phyloP scores from a whole-genome alignment of 352 stramenopile genomes.

The Halophytophthora polymorphica region DNA sequence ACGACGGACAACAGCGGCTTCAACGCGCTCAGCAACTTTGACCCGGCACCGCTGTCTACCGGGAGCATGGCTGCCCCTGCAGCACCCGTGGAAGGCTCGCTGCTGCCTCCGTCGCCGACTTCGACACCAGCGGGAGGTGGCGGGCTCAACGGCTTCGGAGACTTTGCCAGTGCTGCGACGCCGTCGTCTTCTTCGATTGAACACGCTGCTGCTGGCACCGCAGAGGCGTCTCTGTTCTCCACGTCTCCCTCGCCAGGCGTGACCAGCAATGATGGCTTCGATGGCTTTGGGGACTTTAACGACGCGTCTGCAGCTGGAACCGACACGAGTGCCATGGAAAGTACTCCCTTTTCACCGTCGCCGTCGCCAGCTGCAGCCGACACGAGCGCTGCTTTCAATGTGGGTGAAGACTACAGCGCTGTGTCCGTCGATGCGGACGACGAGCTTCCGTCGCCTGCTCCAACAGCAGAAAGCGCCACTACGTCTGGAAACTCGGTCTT shows the following conservation, averaged over 20 bases:
- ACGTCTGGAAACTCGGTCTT: slow-evolving; percentile 14
- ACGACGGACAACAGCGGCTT: slow-evolving; percentile 31
- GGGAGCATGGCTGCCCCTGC: slow-evolving; percentile 15
- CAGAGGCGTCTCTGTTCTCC: background rate
- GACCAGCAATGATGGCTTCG: slow-evolving; percentile 12
- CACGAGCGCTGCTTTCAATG: too few species aligned
- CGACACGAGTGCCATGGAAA: background rate
- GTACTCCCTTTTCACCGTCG: slow-evolving; percentile 1
- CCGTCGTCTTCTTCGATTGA: slow-evolving; percentile 8
- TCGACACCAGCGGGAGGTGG: slow-evolving; percentile 8
- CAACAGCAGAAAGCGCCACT: slow-evolving; percentile 1
- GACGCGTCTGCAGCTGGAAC: slow-evolving; percentile 3
- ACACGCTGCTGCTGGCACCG: background rate
- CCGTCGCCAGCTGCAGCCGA: background rate
- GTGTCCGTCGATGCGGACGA: too few species aligned
- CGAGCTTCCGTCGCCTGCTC: background rate
- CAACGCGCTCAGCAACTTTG: slow-evolving; percentile 34
- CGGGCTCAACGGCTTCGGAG: slow-evolving; percentile 20
- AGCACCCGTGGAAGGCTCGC: slow-evolving; percentile 7
- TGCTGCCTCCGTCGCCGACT: slow-evolving; percentile 22
- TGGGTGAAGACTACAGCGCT: too few species aligned
- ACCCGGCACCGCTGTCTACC: slow-evolving; percentile 25
- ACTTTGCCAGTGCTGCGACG: slow-evolving; percentile 6
- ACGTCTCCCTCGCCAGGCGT: slow-evolving; percentile 8
- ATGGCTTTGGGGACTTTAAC: slow-evolving; percentile 24